Conservation (phyloP, 176 grass and related monocot species). For the Elaeis guineensis region DNA sequence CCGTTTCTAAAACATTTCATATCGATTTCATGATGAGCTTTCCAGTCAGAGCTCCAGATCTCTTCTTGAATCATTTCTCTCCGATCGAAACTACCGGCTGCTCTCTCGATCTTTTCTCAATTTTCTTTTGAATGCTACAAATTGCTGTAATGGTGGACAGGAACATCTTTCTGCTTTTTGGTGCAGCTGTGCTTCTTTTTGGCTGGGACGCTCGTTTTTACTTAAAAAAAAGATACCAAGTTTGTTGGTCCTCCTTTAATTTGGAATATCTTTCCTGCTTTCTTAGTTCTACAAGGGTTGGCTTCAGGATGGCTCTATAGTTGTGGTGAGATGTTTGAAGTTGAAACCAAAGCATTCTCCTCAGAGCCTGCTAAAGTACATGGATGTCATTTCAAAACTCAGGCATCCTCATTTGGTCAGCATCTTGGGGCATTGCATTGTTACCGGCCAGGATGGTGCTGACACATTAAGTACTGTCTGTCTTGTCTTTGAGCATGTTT, state of each 20-base stretch:
- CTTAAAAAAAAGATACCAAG: constrained; percentile 4
- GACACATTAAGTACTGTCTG: constrained; percentile 38
- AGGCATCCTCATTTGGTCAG: constrained; percentile 75
- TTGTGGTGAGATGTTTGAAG: constrained; percentile 53
- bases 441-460: constrained; percentile 46
- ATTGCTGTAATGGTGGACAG: too few relatives aligned
- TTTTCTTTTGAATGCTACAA: too few relatives aligned
- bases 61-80: too few relatives aligned
- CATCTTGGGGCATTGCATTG: constrained; percentile 66
- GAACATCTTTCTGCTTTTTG: too few relatives aligned
- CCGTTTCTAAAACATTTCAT: too few relatives aligned
- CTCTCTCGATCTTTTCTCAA: too few relatives aligned
- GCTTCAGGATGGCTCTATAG: constrained; percentile 45
- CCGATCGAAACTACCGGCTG: too few relatives aligned
- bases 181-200: too few relatives aligned
- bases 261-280: constrained; percentile 2
- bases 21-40: too few relatives aligned
- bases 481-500: constrained; percentile 70
- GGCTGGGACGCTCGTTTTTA: too few relatives aligned
- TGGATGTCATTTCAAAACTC: constrained; percentile 72
- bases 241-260: constrained; percentile 4
- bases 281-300: constrained; percentile 26
- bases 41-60: too few relatives aligned
- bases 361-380: constrained; percentile 60
- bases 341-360: constrained; percentile 38